Conservation (phyloP, 2,329 filamentous ascomycete species). For the Neonectria neomacrospora region DNA sequence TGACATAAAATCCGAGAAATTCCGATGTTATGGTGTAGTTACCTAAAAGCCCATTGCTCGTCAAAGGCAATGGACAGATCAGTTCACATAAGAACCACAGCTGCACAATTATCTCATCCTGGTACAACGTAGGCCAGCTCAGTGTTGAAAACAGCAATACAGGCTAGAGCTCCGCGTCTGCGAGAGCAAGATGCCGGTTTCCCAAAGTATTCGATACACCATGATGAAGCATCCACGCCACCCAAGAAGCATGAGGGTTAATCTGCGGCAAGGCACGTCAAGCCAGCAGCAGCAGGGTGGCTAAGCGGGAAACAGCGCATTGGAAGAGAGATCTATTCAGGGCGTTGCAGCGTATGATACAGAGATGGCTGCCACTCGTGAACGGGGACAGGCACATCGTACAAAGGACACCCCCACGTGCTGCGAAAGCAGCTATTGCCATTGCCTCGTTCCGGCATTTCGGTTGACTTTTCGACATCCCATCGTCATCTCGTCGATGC, state of each 20-base stretch:
- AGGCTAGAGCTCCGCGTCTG: background rate
- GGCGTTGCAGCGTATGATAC: constrained; percentile 48
- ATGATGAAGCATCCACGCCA: background rate
- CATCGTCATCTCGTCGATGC: constrained; percentile 40
- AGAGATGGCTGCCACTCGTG: constrained; percentile 40
- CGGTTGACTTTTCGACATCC: constrained; percentile 39
- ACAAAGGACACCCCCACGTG: constrained; percentile 35
- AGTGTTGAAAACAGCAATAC: background rate
- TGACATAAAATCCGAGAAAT: too few relatives aligned
- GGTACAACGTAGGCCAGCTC: background rate
- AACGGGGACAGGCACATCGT: constrained; percentile 40
- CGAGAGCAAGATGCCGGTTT: too few relatives aligned
- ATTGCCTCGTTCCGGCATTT: constrained; percentile 40
- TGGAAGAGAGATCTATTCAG: constrained; percentile 46
- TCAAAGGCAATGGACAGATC: too few relatives aligned
- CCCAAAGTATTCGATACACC: background rate
- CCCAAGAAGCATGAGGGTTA: background rate
- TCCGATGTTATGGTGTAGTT: too few relatives aligned
- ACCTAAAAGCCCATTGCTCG: too few relatives aligned
- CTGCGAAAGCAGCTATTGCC: constrained; percentile 31
- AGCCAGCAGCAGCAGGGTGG: background rate
- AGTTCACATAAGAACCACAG: too few relatives aligned
- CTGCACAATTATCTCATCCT: too few relatives aligned
- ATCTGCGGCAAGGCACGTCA: constrained; percentile 5
- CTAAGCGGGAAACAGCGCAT: constrained; percentile 8